Evolutionary conservation across 2,329 filamentous ascomycete species (phyloP).

Genomic region (Trichoderma cornu-damae): DNA sequence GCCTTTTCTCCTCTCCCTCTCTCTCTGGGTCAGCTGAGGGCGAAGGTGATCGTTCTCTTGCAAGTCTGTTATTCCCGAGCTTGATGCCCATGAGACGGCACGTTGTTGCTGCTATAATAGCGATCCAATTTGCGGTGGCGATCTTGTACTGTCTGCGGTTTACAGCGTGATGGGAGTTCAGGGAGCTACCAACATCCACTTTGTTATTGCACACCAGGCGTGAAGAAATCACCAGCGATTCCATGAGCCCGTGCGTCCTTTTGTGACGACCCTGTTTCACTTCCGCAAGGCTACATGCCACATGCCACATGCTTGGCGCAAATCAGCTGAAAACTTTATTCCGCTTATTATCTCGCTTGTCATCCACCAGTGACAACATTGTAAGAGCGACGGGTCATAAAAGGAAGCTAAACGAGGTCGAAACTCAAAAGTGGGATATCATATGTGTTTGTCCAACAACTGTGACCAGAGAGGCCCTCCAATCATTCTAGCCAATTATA

Average conservation of each 20-base stretch:
- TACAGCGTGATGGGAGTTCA: constrained; percentile 3
- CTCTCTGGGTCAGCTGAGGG: constrained; percentile 15
- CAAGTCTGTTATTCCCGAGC: neutral
- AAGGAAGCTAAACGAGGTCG: neutral
- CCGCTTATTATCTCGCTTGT: neutral
- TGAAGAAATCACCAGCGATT: neutral
- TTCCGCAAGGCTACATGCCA: neutral
- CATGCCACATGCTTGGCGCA: neutral
- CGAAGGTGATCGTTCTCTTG: neutral
- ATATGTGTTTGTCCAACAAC: constrained; percentile 2
- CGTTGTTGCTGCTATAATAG: neutral
- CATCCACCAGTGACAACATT: neutral
- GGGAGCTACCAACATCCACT: neutral
- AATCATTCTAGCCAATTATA: neutral
- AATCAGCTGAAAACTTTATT: neutral
- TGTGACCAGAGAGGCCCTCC: neutral
- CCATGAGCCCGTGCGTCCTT: neutral
- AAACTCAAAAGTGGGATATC: constrained; percentile 13
- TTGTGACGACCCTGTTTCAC: neutral
- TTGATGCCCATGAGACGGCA: neutral
- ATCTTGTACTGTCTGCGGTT: neutral
- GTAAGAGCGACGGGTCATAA: neutral
- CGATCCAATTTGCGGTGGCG: neutral
- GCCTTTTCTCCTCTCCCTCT: constrained; percentile 2
- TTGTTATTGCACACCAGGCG: neutral